phyloP scores from a whole-genome alignment of 371 early-diverging fungal species.

The Zancudomyces culisetae region DNA sequence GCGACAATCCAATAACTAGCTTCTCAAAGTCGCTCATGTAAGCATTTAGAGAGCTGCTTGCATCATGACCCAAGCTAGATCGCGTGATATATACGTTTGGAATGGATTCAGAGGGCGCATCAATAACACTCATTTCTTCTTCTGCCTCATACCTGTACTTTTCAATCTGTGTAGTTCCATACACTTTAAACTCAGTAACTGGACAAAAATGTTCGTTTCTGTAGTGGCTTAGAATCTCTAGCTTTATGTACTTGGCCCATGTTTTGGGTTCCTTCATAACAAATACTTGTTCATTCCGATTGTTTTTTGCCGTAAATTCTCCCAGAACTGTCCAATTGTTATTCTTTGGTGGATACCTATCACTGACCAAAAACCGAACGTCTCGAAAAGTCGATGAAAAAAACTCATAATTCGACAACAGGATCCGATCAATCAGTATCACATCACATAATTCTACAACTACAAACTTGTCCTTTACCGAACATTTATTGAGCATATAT shows the following conservation, averaged over 20 bases:
- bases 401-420: constrained; percentile 87
- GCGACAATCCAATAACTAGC: not conserved
- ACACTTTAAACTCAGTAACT: constrained; percentile 63
- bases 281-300: constrained; percentile 72
- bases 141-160: constrained; percentile 48
- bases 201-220: constrained; percentile 90
- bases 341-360: constrained; percentile 62
- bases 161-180: constrained; percentile 83
- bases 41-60: not conserved
- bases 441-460: constrained; percentile 86
- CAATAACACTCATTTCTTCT: constrained; percentile 18
- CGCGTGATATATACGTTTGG: not conserved
- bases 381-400: constrained; percentile 87
- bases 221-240: constrained; percentile 78
- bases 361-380: constrained; percentile 53
- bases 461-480: constrained; percentile 48
- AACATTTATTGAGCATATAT: constrained; percentile 85
- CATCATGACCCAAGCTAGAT: not conserved
- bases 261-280: constrained; percentile 39
- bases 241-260: constrained; percentile 68
- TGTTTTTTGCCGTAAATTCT: constrained; percentile 60
- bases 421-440: constrained; percentile 72
- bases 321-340: constrained; percentile 64
- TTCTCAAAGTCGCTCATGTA: constrained; percentile 3
- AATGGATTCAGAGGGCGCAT: not conserved